Conservation (phyloP, 495 filamentous ascomycete genomes). For the Geopyxis carbonaria region DNA sequence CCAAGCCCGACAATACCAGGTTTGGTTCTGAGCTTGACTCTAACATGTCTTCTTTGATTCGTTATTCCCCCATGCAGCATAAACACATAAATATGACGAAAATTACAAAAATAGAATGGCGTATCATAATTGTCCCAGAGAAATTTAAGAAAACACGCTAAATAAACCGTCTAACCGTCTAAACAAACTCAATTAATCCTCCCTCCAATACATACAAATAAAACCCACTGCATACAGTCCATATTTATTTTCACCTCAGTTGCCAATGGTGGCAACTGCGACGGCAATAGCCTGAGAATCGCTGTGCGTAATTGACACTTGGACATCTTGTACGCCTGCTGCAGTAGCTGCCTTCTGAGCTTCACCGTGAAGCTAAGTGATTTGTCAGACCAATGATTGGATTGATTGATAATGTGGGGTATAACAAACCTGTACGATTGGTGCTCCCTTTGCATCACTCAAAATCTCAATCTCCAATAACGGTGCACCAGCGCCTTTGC, state of each 20-base stretch:
- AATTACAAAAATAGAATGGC: background rate
- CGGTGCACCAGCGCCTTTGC: constrained; percentile 73
- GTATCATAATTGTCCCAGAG: background rate
- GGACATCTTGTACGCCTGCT: constrained; percentile 70
- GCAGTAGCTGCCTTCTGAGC: constrained; percentile 64
- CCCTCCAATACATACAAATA: background rate
- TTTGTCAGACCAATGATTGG: constrained; percentile 30
- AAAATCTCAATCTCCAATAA: constrained; percentile 90
- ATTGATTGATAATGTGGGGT: no score
- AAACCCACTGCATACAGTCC: background rate
- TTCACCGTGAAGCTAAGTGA: constrained; percentile 58
- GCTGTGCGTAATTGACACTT: constrained; percentile 86
- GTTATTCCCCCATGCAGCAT: no score
- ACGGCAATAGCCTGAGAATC: constrained; percentile 85
- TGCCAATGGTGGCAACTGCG: constrained; percentile 52
- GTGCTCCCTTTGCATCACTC: constrained; percentile 62
- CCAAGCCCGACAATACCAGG: no score
- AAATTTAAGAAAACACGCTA: background rate
- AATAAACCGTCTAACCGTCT: background rate
- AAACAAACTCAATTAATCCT: background rate
- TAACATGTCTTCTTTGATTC: no score
- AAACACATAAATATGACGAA: background rate
- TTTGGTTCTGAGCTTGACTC: no score
- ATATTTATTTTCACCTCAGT: background rate
- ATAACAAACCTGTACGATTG: constrained; percentile 55